phyloP scores from a whole-genome alignment of 768 basidiomycete species.

The Rhodocollybia butyracea region DNA sequence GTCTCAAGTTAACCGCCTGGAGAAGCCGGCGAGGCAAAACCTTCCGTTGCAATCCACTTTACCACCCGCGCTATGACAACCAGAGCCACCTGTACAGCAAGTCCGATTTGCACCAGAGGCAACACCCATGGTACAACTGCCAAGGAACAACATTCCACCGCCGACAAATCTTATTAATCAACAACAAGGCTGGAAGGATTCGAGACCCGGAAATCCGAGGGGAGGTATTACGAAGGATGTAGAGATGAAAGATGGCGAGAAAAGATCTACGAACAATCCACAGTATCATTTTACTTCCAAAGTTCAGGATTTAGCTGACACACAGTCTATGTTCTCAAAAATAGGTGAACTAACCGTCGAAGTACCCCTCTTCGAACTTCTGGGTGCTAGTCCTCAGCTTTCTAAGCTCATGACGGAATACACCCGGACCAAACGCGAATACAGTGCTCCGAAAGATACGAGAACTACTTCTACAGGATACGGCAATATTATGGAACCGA shows the following conservation, averaged over 20 bases:
- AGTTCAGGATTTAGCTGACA: neutral
- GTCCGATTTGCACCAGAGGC: neutral
- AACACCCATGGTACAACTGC: neutral
- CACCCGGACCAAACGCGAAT: neutral
- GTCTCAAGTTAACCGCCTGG: neutral
- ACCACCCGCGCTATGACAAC: too few relatives aligned
- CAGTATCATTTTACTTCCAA: conserved; percentile 6
- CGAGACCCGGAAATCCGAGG: neutral
- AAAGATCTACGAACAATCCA: neutral
- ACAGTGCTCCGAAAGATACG: neutral
- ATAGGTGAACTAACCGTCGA: neutral
- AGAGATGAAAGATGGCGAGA: neutral
- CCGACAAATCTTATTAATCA: conserved; percentile 7
- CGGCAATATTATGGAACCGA: neutral
- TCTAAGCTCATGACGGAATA: neutral
- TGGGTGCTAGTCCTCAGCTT: neutral
- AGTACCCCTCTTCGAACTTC: neutral
- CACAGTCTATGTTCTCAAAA: neutral
- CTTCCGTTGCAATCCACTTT: neutral
- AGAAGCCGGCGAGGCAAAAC: neutral
- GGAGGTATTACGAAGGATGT: neutral
- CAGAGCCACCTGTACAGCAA: neutral
- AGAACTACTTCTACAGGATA: neutral
- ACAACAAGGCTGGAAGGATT: conserved; percentile 7
- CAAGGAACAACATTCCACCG: neutral